These are phyloP conservation scores for Jamesozyma rosinii DNA, from an alignment of 805 yeast genomes.

Conservation along the genomic window DNA sequence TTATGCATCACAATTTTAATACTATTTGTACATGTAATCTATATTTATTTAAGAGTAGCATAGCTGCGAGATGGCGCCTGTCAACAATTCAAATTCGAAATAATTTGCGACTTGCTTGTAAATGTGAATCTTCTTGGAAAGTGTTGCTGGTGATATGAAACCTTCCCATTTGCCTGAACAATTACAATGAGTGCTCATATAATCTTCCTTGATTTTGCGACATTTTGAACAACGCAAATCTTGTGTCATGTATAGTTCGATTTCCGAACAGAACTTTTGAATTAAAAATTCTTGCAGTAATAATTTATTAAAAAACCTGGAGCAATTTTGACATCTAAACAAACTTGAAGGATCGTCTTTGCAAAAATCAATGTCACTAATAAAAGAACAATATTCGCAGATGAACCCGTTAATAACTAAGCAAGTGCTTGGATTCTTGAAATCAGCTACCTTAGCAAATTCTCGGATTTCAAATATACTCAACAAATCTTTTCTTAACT, in stretches of 20 bases:
- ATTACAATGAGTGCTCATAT: conserved; percentile 63
- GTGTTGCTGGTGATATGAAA: conserved; percentile 38
- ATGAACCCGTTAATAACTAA: conserved; percentile 57
- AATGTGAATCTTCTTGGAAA: conserved; percentile 39
- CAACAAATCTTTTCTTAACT: conserved; percentile 65
- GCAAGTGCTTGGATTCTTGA: conserved; percentile 65
- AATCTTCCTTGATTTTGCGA: conserved; percentile 51
- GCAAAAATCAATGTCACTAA: conserved; percentile 75
- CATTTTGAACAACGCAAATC: conserved; percentile 79
- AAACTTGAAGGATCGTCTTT: conserved; percentile 42
- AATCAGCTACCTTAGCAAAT: conserved; percentile 66
- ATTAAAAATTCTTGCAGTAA: conserved; percentile 74
- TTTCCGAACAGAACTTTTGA: conserved; percentile 45
- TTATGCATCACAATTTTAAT: no score
- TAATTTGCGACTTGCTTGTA: conserved; percentile 51
- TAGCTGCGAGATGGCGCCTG: conserved; percentile 6
- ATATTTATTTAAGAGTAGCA: no score
- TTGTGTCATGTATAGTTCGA: conserved; percentile 62
- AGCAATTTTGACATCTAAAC: conserved; percentile 64
- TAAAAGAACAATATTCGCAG: conserved; percentile 71
- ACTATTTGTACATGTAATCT: no score
- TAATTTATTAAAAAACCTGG: conserved; percentile 51
- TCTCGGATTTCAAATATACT: conserved; percentile 72
- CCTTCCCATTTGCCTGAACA: conserved; percentile 85
- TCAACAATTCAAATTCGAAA: conserved; percentile 52